These are phyloP conservation scores for Azolla pinnata DNA, from an alignment of 75 land plant species.

Conservation along the genomic window DNA sequence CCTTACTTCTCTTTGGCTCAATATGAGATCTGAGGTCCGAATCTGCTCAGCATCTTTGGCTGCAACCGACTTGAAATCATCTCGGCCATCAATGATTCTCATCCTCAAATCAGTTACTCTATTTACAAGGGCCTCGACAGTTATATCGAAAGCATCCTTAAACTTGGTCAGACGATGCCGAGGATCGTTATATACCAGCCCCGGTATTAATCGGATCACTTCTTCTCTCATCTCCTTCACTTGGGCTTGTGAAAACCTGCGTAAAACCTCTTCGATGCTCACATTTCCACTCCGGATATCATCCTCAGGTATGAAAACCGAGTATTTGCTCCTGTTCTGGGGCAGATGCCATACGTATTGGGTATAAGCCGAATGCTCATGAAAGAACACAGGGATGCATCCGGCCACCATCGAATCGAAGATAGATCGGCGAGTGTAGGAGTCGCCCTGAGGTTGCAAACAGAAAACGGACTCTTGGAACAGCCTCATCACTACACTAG, in stretches of 20 bases:
- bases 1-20: slow-evolving; percentile 6
- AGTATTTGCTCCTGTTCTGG: slow-evolving; percentile 46
- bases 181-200: slow-evolving; percentile 79
- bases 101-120: slow-evolving; percentile 53
- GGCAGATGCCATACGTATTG: slow-evolving; percentile 96
- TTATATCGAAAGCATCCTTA: slow-evolving; percentile 86
- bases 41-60: slow-evolving; percentile 17
- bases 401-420: slow-evolving; percentile 97
- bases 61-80: slow-evolving; percentile 41
- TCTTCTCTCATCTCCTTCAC: slow-evolving; percentile 70
- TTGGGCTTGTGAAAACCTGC: slow-evolving; percentile 39
- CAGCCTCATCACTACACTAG: slow-evolving; percentile 80
- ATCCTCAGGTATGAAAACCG: slow-evolving; percentile 77
- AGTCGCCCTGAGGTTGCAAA: slow-evolving; percentile 92
- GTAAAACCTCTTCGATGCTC: slow-evolving; percentile 64
- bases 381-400: slow-evolving; percentile 94
- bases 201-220: slow-evolving; percentile 75
- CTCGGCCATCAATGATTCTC: slow-evolving; percentile 33
- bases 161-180: slow-evolving; percentile 50
- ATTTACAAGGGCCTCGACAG: slow-evolving; percentile 61
- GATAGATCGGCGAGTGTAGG: slow-evolving; percentile 85
- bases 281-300: slow-evolving; percentile 50
- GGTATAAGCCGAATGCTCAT: slow-evolving; percentile 71
- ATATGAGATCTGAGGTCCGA: not conserved
- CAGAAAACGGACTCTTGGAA: slow-evolving; percentile 87